Evolutionary conservation across 495 filamentous ascomycete genomes (phyloP).

Genomic region (Lophiostoma macrostomum): DNA sequence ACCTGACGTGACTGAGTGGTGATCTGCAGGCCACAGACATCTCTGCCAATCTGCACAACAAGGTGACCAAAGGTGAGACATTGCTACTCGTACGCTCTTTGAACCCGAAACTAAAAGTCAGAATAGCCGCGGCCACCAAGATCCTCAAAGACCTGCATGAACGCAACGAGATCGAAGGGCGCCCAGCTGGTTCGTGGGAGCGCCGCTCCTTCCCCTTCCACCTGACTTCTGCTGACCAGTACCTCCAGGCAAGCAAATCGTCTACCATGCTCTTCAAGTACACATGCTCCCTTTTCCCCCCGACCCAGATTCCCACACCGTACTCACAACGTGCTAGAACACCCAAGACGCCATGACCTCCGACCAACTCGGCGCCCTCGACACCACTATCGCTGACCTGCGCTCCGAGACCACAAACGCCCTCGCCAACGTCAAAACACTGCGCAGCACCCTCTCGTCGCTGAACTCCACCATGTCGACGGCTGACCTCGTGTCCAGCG

Average conservation of each 20-base stretch:
- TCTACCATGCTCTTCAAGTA: constrained; percentile 60
- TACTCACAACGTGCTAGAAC: constrained; percentile 32
- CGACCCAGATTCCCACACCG: not conserved
- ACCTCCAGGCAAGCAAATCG: constrained; percentile 58
- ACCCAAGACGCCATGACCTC: constrained; percentile 45
- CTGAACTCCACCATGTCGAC: constrained; percentile 53
- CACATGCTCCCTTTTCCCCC: not conserved
- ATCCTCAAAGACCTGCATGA: constrained; percentile 62
- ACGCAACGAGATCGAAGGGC: constrained; percentile 55
- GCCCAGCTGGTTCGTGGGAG: constrained; percentile 49
- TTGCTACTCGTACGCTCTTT: not conserved
- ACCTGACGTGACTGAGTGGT: constrained; percentile 28
- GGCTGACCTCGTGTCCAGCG: constrained; percentile 48
- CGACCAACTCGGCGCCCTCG: constrained; percentile 48
- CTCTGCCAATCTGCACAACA: constrained; percentile 64
- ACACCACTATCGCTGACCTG: constrained; percentile 51
- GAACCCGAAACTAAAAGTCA: constrained; percentile 1
- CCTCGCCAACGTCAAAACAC: constrained; percentile 52
- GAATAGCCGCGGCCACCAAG: constrained; percentile 57
- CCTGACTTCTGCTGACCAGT: constrained; percentile 1
- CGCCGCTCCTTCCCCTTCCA: not conserved
- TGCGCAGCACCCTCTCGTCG: constrained; percentile 48
- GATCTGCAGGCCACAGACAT: constrained; percentile 57
- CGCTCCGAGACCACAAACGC: constrained; percentile 49
- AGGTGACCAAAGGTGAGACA: constrained; percentile 59